Percentiles rank a stretch among this genome's conserved stretches.
Conservation (phyloP, 2,329 filamentous ascomycete species). For the Cladosporium sp. region DNA sequence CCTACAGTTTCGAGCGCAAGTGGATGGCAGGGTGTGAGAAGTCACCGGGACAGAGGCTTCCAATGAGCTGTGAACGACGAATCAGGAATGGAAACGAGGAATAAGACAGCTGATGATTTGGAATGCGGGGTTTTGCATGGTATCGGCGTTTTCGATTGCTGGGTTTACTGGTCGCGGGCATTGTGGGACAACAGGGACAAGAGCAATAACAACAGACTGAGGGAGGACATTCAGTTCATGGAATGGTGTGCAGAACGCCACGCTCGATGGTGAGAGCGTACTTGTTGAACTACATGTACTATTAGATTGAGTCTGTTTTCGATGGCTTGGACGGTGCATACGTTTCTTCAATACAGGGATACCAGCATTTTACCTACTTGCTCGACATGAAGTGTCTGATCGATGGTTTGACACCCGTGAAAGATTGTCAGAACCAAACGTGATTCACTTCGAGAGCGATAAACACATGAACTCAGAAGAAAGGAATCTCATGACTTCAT, state of each 20-base stretch:
- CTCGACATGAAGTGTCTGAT: not conserved
- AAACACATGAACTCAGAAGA: not conserved
- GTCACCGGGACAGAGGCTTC: constrained; percentile 35
- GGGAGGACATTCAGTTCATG: not conserved
- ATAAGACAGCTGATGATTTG: not conserved
- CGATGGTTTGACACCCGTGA: too few relatives aligned
- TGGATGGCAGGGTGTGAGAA: constrained; percentile 34
- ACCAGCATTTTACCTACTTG: not conserved
- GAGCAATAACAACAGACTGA: not conserved
- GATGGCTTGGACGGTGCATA: not conserved
- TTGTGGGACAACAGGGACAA: not conserved
- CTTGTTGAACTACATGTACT: not conserved
- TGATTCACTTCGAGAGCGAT: not conserved
- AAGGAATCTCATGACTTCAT: not conserved
- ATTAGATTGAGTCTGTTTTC: not conserved
- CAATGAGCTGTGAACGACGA: constrained; percentile 23
- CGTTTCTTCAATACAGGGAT: not conserved
- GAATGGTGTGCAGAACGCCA: not conserved
- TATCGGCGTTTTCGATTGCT: not conserved
- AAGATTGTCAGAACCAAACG: not conserved
- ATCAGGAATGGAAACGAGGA: not conserved
- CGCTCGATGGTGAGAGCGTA: not conserved
- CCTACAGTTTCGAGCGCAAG: constrained; percentile 16
- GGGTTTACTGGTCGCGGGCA: not conserved
- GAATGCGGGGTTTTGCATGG: not conserved